phyloP scores from a whole-genome alignment of 2,329 filamentous ascomycete species.

The Neonectria punicea region DNA sequence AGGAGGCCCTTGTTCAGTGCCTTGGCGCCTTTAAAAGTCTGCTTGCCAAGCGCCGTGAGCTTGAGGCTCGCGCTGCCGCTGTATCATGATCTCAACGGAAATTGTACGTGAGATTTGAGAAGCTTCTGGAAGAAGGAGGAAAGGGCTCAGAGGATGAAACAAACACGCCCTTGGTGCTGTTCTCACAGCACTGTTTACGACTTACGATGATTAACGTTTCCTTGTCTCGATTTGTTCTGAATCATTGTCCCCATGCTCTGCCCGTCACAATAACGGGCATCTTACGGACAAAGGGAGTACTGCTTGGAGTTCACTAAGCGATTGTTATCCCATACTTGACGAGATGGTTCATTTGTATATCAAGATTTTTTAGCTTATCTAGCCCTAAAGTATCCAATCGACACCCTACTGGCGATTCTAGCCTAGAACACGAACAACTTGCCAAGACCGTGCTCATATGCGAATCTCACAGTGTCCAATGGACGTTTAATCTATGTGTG shows the following conservation, averaged over 20 bases:
- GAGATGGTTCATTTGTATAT: conserved; percentile 29
- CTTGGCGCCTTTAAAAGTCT: conserved; percentile 92
- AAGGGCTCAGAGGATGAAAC: not conserved
- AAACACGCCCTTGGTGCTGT: conserved; percentile 16
- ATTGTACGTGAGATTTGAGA: not conserved
- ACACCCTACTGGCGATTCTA: not conserved
- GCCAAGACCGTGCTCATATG: not conserved
- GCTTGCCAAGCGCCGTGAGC: conserved; percentile 74
- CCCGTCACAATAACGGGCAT: not conserved
- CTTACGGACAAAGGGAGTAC: not conserved
- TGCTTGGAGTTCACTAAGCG: conserved; percentile 24
- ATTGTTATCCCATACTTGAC: conserved; percentile 7
- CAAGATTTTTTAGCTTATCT: conserved; percentile 19
- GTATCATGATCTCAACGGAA: not conserved
- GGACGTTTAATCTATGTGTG: no score
- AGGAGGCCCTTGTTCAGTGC: conserved; percentile 85
- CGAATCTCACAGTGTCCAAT: not conserved
- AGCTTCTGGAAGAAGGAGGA: not conserved
- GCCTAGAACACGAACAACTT: not conserved
- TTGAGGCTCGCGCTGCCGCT: conserved; percentile 61
- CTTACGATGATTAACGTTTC: conserved; percentile 38
- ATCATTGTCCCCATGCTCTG: not conserved
- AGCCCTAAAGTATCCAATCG: conserved; percentile 9
- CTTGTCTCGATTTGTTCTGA: conserved; percentile 27
- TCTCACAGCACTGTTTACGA: conserved; percentile 32